Conservation (phyloP, 2,329 filamentous ascomycete species). For the Boeremia lycopersici region DNA sequence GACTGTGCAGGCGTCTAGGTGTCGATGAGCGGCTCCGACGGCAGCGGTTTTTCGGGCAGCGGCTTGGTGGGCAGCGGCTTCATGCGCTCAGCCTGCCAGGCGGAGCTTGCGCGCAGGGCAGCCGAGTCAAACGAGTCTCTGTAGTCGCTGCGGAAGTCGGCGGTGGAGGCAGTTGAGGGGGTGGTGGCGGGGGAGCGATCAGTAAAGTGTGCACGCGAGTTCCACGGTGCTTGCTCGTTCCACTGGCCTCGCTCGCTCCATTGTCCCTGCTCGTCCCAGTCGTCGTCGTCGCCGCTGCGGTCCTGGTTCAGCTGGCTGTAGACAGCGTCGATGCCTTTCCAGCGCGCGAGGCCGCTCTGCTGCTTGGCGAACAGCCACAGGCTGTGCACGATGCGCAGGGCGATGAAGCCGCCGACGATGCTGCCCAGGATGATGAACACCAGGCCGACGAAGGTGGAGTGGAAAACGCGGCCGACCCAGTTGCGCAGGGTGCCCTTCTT, state of each 20-base stretch:
- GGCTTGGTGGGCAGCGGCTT: slow-evolving; percentile 40
- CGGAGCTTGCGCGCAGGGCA: slow-evolving; percentile 7
- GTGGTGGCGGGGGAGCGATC: too few relatives aligned
- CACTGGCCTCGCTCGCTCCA: not conserved
- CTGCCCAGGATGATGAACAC: slow-evolving; percentile 30
- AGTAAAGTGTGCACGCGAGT: too few relatives aligned
- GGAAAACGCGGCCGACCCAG: slow-evolving; percentile 30
- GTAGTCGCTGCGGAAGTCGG: slow-evolving; percentile 22
- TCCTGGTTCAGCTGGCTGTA: slow-evolving; percentile 38
- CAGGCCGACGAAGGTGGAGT: slow-evolving; percentile 33
- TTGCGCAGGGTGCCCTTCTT: slow-evolving; percentile 40
- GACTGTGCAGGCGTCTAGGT: slow-evolving; percentile 12
- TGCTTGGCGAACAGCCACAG: slow-evolving; percentile 27
- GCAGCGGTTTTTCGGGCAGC: slow-evolving; percentile 44
- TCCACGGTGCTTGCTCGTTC: too few relatives aligned
- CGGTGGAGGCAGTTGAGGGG: slow-evolving; percentile 10
- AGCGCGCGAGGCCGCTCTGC: slow-evolving; percentile 38
- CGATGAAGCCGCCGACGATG: slow-evolving; percentile 24
- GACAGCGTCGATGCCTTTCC: slow-evolving; percentile 44
- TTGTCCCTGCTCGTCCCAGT: slow-evolving; percentile 17
- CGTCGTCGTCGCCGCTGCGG: slow-evolving; percentile 28
- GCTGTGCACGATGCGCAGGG: slow-evolving; percentile 26
- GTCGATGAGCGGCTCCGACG: slow-evolving; percentile 43
- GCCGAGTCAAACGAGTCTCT: slow-evolving; percentile 33
- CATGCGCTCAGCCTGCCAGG: slow-evolving; percentile 31